phyloP scores from a whole-genome alignment of 1,284 basidiomycete genomes.

The Sanghuangporus baumii region DNA sequence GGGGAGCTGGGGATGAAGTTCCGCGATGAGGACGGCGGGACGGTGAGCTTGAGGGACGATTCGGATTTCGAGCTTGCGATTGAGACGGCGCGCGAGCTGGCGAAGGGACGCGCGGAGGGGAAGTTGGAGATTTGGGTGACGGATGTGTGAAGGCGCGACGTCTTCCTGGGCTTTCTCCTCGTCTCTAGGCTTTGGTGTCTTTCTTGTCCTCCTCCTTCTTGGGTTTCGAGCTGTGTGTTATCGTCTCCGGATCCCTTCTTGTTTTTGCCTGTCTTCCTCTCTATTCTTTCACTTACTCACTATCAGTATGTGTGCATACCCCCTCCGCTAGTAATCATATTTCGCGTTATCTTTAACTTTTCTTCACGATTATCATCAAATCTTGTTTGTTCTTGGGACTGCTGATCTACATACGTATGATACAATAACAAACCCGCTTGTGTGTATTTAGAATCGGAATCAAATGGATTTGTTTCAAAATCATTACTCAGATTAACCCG shows the following conservation, averaged over 20 bases:
- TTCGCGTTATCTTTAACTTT: too few relatives aligned
- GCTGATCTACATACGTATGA: too few relatives aligned
- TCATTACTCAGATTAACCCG: too few relatives aligned
- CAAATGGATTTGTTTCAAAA: too few relatives aligned
- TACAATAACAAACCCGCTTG: too few relatives aligned
- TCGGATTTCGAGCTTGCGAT: constrained; percentile 84
- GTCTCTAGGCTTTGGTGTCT: not conserved
- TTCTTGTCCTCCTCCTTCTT: not conserved
- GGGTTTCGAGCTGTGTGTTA: not conserved
- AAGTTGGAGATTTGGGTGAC: constrained; percentile 78
- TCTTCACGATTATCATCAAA: too few relatives aligned
- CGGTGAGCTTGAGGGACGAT: constrained; percentile 74
- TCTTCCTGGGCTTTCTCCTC: not conserved
- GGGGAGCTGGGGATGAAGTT: constrained; percentile 64
- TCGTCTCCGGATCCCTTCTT: too few relatives aligned
- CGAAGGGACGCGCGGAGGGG: constrained; percentile 71
- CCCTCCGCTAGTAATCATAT: too few relatives aligned
- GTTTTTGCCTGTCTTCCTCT: too few relatives aligned
- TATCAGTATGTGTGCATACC: too few relatives aligned
- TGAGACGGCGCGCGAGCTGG: constrained; percentile 75
- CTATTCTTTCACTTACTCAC: not conserved
- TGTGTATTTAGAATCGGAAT: too few relatives aligned
- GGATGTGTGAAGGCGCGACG: not conserved
- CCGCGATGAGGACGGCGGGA: constrained; percentile 81
- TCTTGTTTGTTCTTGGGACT: too few relatives aligned